Conservation (phyloP, 176 grass and related monocot species). For the Thalia dealbata region DNA sequence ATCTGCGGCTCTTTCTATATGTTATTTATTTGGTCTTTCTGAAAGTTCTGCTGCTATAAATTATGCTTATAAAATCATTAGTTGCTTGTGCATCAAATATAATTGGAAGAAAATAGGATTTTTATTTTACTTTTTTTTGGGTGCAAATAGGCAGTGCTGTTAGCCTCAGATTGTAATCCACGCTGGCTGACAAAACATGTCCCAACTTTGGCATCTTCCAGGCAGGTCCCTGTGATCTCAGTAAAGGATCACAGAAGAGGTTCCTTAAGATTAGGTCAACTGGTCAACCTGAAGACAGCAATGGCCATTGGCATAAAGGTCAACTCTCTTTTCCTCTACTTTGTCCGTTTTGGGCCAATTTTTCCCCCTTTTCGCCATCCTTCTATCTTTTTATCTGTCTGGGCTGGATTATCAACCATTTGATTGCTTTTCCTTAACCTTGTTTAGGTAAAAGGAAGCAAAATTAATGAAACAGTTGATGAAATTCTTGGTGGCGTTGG, state of each 20-base stretch:
- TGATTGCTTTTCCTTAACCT: background rate
- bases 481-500: background rate
- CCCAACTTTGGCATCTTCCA: conserved; percentile 50
- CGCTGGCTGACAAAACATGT: conserved; percentile 92
- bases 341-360: background rate
- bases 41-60: conserved; percentile 7
- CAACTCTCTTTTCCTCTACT: background rate
- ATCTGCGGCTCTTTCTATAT: background rate
- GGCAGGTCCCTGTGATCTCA: conserved; percentile 54
- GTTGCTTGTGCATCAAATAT: background rate
- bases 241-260: conserved; percentile 78
- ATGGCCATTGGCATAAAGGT: conserved; percentile 87
- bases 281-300: conserved; percentile 62
- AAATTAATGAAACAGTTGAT: conserved; percentile 5
- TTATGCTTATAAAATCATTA: background rate
- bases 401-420: background rate
- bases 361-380: background rate
- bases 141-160: conserved; percentile 46
- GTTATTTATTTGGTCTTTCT: background rate
- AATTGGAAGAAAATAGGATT: background rate
- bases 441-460: conserved; percentile 9
- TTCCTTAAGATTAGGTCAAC: conserved; percentile 71
- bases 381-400: background rate
- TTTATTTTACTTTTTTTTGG: conserved; percentile 4
- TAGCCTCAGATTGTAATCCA: conserved; percentile 72